phyloP scores from a whole-genome alignment of 306 rosid species.

The Pyrus bretschneideri region DNA sequence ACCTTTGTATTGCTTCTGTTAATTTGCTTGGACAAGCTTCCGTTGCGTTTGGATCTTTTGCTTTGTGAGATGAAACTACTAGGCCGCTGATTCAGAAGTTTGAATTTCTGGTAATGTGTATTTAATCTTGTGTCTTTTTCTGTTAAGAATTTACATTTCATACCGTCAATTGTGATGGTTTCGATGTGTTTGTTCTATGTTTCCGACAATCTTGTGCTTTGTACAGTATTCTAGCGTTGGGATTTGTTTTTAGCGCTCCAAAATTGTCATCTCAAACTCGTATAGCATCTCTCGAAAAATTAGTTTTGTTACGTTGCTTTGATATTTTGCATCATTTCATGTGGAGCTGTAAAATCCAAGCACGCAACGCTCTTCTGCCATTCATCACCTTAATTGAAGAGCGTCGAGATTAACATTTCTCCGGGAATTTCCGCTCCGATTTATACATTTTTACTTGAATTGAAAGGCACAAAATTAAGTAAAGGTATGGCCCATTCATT shows the following conservation, averaged over 20 bases:
- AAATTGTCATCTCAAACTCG: no score
- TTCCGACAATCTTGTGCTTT: background rate
- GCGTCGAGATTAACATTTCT: no score
- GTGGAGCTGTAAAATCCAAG: no score
- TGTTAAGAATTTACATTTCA: no score
- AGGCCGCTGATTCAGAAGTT: background rate
- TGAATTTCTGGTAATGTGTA: background rate
- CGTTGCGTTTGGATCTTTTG: background rate
- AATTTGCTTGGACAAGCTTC: conserved; percentile 8
- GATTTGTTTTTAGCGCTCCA: background rate
- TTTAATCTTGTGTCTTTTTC: background rate
- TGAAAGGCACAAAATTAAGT: background rate
- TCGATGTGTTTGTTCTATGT: background rate
- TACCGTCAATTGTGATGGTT: background rate
- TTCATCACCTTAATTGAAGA: no score
- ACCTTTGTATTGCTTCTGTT: background rate
- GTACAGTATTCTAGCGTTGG: no score
- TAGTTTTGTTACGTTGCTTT: no score
- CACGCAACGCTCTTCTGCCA: no score
- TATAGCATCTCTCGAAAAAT: no score
- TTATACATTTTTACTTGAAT: background rate
- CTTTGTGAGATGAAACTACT: background rate
- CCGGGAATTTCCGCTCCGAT: no score
- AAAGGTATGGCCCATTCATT: background rate
- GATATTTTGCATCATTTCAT: no score